Base-by-base conservation (phyloP, 352 stramenopile genomes). In the Phytophthora parvispora region DNA sequence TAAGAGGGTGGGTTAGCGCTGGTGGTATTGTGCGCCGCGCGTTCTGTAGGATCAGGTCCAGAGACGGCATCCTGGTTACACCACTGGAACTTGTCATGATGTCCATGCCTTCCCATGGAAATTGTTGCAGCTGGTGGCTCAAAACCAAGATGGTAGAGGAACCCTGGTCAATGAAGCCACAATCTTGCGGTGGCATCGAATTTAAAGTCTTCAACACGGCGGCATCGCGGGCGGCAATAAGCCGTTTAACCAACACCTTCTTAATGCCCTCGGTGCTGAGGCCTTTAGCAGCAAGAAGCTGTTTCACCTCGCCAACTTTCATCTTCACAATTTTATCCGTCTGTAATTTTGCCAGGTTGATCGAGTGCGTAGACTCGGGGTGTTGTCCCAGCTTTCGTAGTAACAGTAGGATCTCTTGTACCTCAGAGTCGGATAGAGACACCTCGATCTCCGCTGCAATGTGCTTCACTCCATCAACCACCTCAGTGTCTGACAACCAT, bases 91-190 rank as follows among this genome's bases (percentile, higher is more conserved):
- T 49, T 4, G 43, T 31, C 42, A 96, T 72, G 4, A 93, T 63
- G 29, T 89, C 82, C 20, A 97, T 62, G 1, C 75, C 87, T 88
- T 97, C 89, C 87, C 87, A 97, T 7, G 89, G 87, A 69, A 97
- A 93, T 47, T 88, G 80, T 45, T 93, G 80, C 15, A 95, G 51
- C 20, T 76, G 67, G 22, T 85, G 71, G 61, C 91, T 81, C 31
- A 94, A 75, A 7, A 95, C 77, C 32, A 96, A 60, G 55, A 95
- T 91, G 5, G 76, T 90, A 1, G 86, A 74, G 27, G 47, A 58
- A 7, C 38, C 25, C 2, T 7, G 10, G 42, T 24, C 42, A 16
- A 4, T 4, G 10, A 20, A n/a, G 12, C 9, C 20, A 8, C 3
- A 18, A 16, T 47, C 38, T 38, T 38, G 12, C 31, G 31, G 31